Evolutionary conservation across 1,284 basidiomycete genomes (phyloP).

Genomic region (Cystobasidium sp.): DNA sequence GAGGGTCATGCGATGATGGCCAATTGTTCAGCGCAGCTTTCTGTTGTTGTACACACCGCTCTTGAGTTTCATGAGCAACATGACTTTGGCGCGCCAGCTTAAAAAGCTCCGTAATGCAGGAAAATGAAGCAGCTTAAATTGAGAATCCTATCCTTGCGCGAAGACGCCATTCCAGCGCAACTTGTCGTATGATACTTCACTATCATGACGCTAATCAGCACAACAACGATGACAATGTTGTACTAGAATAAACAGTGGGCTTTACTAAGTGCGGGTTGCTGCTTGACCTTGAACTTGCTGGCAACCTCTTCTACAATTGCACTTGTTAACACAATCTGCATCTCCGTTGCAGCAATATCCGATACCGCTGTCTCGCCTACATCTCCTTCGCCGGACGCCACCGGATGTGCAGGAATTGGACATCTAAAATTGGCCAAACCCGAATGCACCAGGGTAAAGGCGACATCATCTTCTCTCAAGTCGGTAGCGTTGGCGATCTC

Average conservation of each 20-base stretch:
- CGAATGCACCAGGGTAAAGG: constrained; percentile 84
- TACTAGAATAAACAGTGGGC: constrained; percentile 28
- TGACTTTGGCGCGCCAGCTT: no score
- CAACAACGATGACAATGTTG: not conserved
- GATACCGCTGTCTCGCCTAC: constrained; percentile 42
- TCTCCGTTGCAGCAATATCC: constrained; percentile 56
- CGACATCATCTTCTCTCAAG: constrained; percentile 80
- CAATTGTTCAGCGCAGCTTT: not conserved
- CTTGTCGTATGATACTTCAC: no score
- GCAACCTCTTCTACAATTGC: constrained; percentile 74
- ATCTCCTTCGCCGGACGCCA: constrained; percentile 14
- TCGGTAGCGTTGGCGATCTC: constrained; percentile 79
- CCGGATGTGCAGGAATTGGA: not conserved
- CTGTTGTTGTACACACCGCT: not conserved
- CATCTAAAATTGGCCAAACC: constrained; percentile 67
- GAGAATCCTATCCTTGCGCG: no score
- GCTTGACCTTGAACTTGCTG: constrained; percentile 67
- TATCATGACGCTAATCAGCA: not conserved
- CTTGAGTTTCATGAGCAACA: no score
- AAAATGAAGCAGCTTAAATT: no score
- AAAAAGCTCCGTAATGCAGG: no score
- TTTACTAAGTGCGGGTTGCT: constrained; percentile 18
- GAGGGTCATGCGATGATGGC: not conserved
- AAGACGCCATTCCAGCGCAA: no score
- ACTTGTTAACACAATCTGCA: constrained; percentile 66